Evolutionary conservation across 2,329 filamentous ascomycete species (phyloP).

Genomic region (Talaromyces sp.): DNA sequence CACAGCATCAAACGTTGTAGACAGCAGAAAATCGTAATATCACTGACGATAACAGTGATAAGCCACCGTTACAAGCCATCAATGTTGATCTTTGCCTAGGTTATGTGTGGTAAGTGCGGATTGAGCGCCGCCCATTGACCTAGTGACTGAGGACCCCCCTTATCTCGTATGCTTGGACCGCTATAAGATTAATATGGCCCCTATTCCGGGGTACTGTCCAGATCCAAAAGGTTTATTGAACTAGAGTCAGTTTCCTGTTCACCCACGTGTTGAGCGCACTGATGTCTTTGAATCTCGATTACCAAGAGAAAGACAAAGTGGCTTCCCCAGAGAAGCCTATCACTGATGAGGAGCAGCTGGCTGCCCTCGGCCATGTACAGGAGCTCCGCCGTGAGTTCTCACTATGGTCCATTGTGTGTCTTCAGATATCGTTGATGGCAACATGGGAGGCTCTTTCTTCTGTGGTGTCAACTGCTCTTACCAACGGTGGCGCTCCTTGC

Average conservation of each 20-base stretch:
- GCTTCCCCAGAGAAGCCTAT: slow-evolving; percentile 15
- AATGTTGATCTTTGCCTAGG: slow-evolving; percentile 1
- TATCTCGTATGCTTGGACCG: background rate
- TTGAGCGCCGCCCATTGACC: background rate
- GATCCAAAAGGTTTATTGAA: background rate
- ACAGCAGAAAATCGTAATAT: background rate
- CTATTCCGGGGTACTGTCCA: background rate
- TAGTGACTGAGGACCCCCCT: background rate
- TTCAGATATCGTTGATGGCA: slow-evolving; percentile 55
- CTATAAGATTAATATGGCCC: background rate
- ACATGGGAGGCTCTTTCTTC: slow-evolving; percentile 56
- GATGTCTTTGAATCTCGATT: slow-evolving; percentile 8
- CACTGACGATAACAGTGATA: background rate
- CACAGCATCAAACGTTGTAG: background rate
- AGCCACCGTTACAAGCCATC: background rate
- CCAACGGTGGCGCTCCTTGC: slow-evolving; percentile 46
- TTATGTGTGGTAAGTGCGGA: slow-evolving; percentile 1
- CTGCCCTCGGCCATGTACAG: slow-evolving; percentile 26
- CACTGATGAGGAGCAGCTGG: slow-evolving; percentile 26
- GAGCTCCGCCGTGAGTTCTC: slow-evolving; percentile 44
- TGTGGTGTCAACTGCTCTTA: slow-evolving; percentile 48
- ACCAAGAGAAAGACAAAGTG: slow-evolving; percentile 9
- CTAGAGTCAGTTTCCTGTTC: background rate
- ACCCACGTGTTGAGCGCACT: background rate
- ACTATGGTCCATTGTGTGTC: slow-evolving; percentile 46